These are phyloP conservation scores for Populus pruinosa DNA, from an alignment of 345 rosid genomes.

Conservation along the genomic window DNA sequence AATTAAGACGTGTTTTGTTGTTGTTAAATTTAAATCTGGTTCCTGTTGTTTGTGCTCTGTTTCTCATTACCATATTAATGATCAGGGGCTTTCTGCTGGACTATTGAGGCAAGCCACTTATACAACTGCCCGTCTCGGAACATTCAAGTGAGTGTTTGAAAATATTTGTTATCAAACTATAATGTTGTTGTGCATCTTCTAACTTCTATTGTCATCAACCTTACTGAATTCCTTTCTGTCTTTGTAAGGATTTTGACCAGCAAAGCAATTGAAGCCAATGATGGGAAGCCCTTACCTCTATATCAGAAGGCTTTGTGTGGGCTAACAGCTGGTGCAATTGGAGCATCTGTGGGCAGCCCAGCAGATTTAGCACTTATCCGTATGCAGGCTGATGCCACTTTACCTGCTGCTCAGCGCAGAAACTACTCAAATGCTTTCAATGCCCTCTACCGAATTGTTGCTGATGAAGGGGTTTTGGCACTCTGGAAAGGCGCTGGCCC, in stretches of 20 bases:
- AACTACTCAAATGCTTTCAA: slow-evolving; percentile 91
- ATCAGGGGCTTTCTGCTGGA: slow-evolving; percentile 91
- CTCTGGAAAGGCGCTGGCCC: slow-evolving; percentile 99
- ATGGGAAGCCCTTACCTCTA: slow-evolving; percentile 93
- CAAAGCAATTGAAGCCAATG: slow-evolving; percentile 85
- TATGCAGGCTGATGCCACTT: slow-evolving; percentile 97
- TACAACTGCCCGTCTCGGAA: slow-evolving; percentile 95
- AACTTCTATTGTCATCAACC: neutral
- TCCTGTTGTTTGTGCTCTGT: neutral
- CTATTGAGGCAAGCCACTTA: slow-evolving; percentile 95
- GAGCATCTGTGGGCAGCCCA: slow-evolving; percentile 86
- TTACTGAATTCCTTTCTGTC: slow-evolving; percentile 1
- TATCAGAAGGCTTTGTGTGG: slow-evolving; percentile 98
- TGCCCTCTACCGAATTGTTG: slow-evolving; percentile 74
- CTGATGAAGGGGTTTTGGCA: slow-evolving; percentile 91
- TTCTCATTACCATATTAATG: neutral
- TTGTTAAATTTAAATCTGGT: neutral
- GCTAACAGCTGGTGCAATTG: slow-evolving; percentile 97
- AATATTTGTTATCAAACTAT: neutral
- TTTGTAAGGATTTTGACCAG: slow-evolving; percentile 68
- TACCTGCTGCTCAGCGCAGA: slow-evolving; percentile 90
- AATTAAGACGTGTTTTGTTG: neutral
- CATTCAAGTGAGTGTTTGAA: slow-evolving; percentile 66
- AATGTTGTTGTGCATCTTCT: neutral
- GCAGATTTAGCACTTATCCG: slow-evolving; percentile 97